phyloP scores from a whole-genome alignment of 345 rosid species.

The Eutrema heterophyllum region DNA sequence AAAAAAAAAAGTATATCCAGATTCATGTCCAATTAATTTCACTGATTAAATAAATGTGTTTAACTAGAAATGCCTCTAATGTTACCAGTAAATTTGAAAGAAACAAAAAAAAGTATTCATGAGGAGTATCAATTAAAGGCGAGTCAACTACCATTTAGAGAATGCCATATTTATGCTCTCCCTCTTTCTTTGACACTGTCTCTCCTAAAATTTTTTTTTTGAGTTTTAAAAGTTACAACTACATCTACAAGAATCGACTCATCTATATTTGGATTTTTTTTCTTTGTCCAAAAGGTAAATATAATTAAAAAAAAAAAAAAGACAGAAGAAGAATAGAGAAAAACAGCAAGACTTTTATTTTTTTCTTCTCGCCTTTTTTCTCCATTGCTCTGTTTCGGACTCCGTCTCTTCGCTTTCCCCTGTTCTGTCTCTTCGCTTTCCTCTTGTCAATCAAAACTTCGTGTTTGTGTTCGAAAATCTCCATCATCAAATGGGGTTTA shows the following conservation, averaged over 20 bases:
- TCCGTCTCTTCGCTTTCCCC: constrained; percentile 18
- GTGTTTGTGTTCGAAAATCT: neutral
- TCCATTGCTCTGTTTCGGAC: constrained; percentile 19
- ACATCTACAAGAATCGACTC: constrained; percentile 9
- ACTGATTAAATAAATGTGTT: neutral
- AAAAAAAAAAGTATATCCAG: neutral
- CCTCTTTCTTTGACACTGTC: constrained; percentile 36
- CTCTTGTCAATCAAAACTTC: neutral
- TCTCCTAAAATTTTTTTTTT: neutral
- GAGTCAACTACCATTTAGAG: constrained; percentile 21
- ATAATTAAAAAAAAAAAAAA: neutral
- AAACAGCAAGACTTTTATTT: constrained; percentile 10
- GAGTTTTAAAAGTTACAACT: constrained; percentile 6
- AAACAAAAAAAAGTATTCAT: neutral
- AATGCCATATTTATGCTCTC: constrained; percentile 28
- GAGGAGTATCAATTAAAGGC: neutral
- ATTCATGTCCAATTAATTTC: neutral
- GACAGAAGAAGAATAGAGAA: neutral
- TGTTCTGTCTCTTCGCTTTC: constrained; percentile 16
- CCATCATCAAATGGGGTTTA: constrained; percentile 2
- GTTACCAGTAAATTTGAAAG: neutral
- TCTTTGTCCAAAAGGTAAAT: neutral
- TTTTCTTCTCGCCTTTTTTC: neutral
- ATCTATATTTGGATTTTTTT: constrained; percentile 6
- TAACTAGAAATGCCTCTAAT: neutral